A percentile compares a stretch with the other conserved stretches of the same genome.
These are phyloP conservation scores for Tuber magnatum DNA, from an alignment of 495 filamentous ascomycete genomes.

Conservation along the genomic window DNA sequence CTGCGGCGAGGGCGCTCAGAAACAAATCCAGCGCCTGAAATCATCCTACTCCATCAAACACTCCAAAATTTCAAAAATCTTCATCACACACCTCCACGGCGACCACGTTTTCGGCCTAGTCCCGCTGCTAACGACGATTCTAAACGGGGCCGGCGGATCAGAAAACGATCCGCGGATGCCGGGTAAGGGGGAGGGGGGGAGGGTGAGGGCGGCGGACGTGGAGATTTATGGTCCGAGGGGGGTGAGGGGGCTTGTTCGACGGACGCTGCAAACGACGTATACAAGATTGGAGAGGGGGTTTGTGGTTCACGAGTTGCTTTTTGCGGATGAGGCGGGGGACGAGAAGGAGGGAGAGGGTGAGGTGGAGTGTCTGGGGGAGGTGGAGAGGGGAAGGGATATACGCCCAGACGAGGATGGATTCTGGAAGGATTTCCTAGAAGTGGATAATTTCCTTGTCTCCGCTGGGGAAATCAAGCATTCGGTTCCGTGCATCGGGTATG, in stretches of 20 bases:
- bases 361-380: constrained; percentile 13
- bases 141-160: constrained; percentile 32
- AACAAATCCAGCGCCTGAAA: constrained; percentile 29
- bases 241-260: constrained; percentile 24
- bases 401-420: constrained; percentile 9
- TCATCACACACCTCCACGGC: constrained; percentile 38
- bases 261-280: constrained; percentile 20
- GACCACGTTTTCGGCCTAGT: constrained; percentile 36
- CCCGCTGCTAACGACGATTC: constrained; percentile 31
- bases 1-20: constrained; percentile 35
- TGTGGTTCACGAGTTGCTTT: constrained; percentile 30
- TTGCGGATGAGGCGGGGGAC: constrained; percentile 9
- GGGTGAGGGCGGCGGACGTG: constrained; percentile 8
- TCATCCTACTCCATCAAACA: constrained; percentile 14
- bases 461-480: constrained; percentile 27
- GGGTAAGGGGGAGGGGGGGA: background rate
- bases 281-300: constrained; percentile 25
- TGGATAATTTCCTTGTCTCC: constrained; percentile 22
- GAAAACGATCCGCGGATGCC: constrained; percentile 21
- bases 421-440: constrained; percentile 14
- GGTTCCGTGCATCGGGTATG: constrained; percentile 32
- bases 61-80: constrained; percentile 32
- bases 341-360: constrained; percentile 16
- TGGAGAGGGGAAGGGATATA: constrained; percentile 21
- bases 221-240: constrained; percentile 33